Base-by-base conservation (phyloP, 257 asterid genomes). In the Mitragyna speciosa region DNA sequence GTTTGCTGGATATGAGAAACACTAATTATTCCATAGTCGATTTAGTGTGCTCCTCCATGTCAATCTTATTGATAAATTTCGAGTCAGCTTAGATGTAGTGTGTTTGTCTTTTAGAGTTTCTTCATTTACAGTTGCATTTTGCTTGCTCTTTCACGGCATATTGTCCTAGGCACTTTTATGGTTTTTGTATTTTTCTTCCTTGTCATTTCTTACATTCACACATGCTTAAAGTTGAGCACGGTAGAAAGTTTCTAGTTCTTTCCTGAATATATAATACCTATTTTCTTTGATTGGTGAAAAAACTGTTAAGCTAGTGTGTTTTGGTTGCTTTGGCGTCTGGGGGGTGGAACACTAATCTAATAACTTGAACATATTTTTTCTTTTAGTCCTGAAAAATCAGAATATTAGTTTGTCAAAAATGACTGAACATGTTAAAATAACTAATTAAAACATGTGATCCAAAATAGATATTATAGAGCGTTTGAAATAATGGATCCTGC, bases 81-180 rank as follows among this genome's bases (percentile, higher is more conserved):
- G 51, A 64, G 59, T 70, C 39, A 22, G 20, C 11, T 59, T 63
- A n/a, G 31, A 72, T 17, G 31, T 63, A 79, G 72, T 73, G 75
- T 12, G 68, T 52, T 31, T 31, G 20, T 73, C 51, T 76, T 4
- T 30, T 63, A 43, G 41, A 51, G 12, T 80, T 59, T 58, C n/a
- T 12, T 22, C 61, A 12, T 19, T 15, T 12, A 47, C 16, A 28
- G 56, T 48, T 64, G 75, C 65, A 51, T 36, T 64, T n/a, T 36
- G 36, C 76, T 45, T 45, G 16, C 39, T 39, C 49, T 47, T 76
- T 61, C 20, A 41, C 45, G n/a, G n/a, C n/a, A n/a, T n/a, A 22
- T 41, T 76, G 47, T 26, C 73, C 30, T 45, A 47, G 20, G 22
- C 15, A 59, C 61, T 61, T 9, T 43, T 43, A 43, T 24, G 33